Evolutionary conservation across 2,329 filamentous ascomycete species (phyloP), one percentile per base, ranked within the genome.

Genomic region (Apiospora saccharicola): DNA sequence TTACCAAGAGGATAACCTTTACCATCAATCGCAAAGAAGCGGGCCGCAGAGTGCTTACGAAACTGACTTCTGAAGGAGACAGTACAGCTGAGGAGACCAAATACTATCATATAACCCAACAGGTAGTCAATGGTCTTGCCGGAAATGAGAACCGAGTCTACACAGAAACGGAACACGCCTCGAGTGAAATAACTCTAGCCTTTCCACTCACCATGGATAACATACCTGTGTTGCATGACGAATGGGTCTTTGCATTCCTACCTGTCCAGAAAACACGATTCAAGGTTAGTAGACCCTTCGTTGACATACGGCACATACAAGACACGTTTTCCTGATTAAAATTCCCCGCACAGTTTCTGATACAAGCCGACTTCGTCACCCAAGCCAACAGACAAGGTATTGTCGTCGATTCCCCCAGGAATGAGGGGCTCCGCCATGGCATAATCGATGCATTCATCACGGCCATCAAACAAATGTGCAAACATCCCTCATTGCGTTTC

Each of bases 351-450:
- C 43, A 85, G 79, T 88, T 88, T 57, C 75, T 88, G 1, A 85
- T 89, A 16, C 86, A 88, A 13, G 80, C 84, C 7, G 86, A 88
- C 73, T 88, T 88, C 71, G 84, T 85, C 51, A 87, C 83, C 0
- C 76, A 82, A 22, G 85, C 84, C 4, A 86, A 79, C 74, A 79
- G 86, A 0, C 79, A 88, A 73, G 83, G 85, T 61, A 79, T 87
- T 22, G 76, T 79, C 22, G 69, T 74, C 0, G 78, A 77, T 3
- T 86, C 85, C 0, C 68, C 46, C 0, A 75, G 85, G n/a, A 89
- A 88, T 70, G 26, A 71, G 3, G 73, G 47, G 0, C 79, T 88
- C 0, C 72, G 82, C 0, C 68, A 76, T 7, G 78, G 77, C 8
- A 80, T 88, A 14, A 81, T 82, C 0, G 75, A 79, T 0, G 79